These are phyloP conservation scores for Hippophae rhamnoides DNA, from an alignment of 306 rosid species.

Conservation along the genomic window DNA sequence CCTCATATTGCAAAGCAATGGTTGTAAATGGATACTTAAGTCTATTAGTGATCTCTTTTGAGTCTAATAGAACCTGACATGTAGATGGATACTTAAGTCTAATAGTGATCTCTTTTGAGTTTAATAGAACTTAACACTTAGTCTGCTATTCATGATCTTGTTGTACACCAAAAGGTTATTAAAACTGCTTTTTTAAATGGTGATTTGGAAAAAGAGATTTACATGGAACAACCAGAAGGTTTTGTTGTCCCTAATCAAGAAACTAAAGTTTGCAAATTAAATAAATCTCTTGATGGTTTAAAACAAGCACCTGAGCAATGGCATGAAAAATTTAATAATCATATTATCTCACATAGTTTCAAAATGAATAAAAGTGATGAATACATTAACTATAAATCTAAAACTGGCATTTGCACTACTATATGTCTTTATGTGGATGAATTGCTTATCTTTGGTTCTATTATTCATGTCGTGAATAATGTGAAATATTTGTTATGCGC, in stretches of 20 bases:
- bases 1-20: neutral
- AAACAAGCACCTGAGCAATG: constrained; percentile 1
- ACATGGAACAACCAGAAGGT: neutral
- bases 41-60: no score
- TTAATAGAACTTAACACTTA: neutral
- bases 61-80: neutral
- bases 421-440: neutral
- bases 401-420: neutral
- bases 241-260: neutral
- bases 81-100: neutral
- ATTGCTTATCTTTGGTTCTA: neutral
- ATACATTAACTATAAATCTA: constrained; percentile 8
- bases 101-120: neutral
- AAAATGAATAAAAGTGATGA: neutral
- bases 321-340: neutral
- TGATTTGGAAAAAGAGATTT: neutral
- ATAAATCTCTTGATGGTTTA: neutral
- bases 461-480: neutral
- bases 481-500: no score
- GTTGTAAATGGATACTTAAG: neutral
- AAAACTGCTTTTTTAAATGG: neutral
- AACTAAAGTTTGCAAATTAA: neutral
- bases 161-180: neutral
- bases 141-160: neutral
- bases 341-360: neutral